Conservation (phyloP, 306 rosid genomes). For the Citrullus amarus region DNA sequence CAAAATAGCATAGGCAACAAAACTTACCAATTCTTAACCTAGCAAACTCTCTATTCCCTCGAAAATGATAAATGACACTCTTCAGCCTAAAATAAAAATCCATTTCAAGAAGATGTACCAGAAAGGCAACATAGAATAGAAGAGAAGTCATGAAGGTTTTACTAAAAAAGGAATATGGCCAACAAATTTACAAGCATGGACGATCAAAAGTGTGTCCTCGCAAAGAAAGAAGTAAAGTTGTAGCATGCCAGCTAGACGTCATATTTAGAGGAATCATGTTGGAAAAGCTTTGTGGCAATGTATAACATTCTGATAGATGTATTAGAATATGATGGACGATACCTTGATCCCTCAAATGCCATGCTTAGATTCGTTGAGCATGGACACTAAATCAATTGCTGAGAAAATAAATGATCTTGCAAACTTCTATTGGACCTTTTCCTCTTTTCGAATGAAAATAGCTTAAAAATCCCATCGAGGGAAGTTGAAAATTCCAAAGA, state of each 20-base stretch:
- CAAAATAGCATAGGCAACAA: neutral
- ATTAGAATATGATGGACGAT: neutral
- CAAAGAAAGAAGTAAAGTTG: neutral
- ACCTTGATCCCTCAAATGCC: neutral
- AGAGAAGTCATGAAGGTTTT: neutral
- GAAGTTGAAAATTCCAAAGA: no score
- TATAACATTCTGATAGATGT: neutral
- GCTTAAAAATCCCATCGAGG: no score
- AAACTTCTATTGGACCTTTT: neutral
- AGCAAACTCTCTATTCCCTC: conserved; percentile 77
- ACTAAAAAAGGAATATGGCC: neutral
- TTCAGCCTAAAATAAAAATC: conserved; percentile 43
- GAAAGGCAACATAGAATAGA: neutral
- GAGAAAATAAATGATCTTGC: no score
- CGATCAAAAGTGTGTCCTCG: neutral
- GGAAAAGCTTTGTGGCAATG: neutral
- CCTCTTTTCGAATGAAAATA: neutral
- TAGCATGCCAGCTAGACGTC: neutral
- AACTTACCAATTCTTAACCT: conserved; percentile 75
- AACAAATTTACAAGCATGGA: neutral
- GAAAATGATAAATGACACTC: conserved; percentile 68
- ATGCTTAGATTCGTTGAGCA: neutral
- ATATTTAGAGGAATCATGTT: neutral
- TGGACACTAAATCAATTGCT: no score
- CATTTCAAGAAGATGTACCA: neutral